phyloP scores from a whole-genome alignment of 163 green algal genomes.

The Volvox carteri region DNA sequence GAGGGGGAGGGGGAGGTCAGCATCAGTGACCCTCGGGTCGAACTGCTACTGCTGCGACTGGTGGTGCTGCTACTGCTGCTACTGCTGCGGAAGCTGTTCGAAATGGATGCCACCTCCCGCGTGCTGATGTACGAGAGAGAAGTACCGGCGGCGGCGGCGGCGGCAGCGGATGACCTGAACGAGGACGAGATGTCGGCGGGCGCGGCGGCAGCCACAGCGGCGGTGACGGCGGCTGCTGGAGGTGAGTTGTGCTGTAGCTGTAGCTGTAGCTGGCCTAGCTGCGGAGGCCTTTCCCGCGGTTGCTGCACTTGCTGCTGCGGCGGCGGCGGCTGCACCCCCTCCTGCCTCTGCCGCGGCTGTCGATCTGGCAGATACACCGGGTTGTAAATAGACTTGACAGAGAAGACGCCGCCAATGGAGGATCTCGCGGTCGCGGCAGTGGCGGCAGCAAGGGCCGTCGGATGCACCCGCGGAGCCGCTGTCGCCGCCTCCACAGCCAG shows the following conservation, averaged over 20 bases:
- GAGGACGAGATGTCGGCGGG: too few relatives aligned
- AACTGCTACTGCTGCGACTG: neutral
- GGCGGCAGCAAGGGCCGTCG: neutral
- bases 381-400: neutral
- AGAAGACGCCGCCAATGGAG: too few relatives aligned
- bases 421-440: neutral
- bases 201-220: too few relatives aligned
- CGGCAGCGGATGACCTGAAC: too few relatives aligned
- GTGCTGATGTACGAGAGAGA: too few relatives aligned
- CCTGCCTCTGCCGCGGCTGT: constrained; percentile 4
- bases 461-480: neutral
- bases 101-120: too few relatives aligned
- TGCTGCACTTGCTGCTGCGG: neutral
- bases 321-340: neutral
- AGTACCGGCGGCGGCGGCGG: too few relatives aligned
- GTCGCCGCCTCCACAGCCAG: neutral
- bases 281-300: too few relatives aligned
- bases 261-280: neutral
- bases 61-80: neutral
- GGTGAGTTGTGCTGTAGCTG: neutral
- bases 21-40: neutral
- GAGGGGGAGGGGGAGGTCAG: neutral
- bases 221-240: neutral
- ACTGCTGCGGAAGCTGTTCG: neutral
- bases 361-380: neutral